Evolutionary conservation across 2,329 filamentous ascomycete genomes (phyloP).

Genomic region (Rhytidhysteron rufulum): DNA sequence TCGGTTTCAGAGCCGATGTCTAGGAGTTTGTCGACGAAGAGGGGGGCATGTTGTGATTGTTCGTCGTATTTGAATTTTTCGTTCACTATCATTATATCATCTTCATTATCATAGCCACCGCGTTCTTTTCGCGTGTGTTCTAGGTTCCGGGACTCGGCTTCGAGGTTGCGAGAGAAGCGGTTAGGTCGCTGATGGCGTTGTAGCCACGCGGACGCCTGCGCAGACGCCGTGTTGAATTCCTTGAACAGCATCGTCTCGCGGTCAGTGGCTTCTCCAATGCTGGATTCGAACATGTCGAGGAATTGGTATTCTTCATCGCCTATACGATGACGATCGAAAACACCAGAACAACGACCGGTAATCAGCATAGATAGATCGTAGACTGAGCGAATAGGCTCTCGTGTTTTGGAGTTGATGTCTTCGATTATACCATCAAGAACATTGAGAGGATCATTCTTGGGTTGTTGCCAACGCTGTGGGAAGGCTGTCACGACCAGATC

Average conservation of each 20-base stretch:
- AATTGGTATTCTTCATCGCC: constrained; percentile 61
- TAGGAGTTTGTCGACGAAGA: constrained; percentile 54
- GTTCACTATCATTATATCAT: constrained; percentile 19
- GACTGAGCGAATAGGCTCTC: constrained; percentile 56
- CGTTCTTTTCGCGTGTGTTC: constrained; percentile 16
- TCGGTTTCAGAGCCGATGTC: constrained; percentile 60
- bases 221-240: constrained; percentile 58
- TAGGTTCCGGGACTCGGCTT: constrained; percentile 28
- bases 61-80: constrained; percentile 30
- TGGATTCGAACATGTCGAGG: constrained; percentile 64
- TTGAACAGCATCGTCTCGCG: constrained; percentile 56
- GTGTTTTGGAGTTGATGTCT: constrained; percentile 62
- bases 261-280: constrained; percentile 51
- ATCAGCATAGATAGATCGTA: constrained; percentile 63
- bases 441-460: constrained; percentile 59
- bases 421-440: constrained; percentile 62
- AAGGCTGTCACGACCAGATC: constrained; percentile 60
- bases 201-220: constrained; percentile 53
- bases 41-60: constrained; percentile 24
- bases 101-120: neutral
- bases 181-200: constrained; percentile 45
- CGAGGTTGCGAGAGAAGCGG: constrained; percentile 32
- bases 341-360: constrained; percentile 56
- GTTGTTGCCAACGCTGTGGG: constrained; percentile 57
- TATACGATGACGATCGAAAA: constrained; percentile 57